phyloP scores from a whole-genome alignment of 1,139 yeast species.

The Suzukiozyma palmioleophila region DNA sequence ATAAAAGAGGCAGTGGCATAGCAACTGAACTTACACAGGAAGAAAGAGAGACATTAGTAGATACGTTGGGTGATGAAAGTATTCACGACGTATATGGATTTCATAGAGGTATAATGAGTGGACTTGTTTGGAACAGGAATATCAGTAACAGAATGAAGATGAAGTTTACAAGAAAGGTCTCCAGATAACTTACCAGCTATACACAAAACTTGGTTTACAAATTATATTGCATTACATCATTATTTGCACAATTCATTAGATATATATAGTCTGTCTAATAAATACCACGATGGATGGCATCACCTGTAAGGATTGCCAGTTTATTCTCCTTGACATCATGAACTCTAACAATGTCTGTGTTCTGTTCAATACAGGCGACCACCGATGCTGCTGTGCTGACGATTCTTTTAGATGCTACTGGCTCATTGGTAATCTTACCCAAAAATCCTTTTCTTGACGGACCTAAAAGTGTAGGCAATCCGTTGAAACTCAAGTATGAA shows the following conservation, averaged over 20 bases:
- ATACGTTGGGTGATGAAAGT: conserved; percentile 22
- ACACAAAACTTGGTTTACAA: neutral
- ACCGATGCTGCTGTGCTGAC: conserved; percentile 77
- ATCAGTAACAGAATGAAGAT: conserved; percentile 49
- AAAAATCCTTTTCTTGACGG: conserved; percentile 86
- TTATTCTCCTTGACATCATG: conserved; percentile 74
- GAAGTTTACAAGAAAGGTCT: conserved; percentile 26
- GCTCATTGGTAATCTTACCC: conserved; percentile 58
- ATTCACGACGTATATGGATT: conserved; percentile 48
- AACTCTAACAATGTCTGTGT: conserved; percentile 80
- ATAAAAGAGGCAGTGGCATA: conserved; percentile 29
- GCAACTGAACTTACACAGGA: conserved; percentile 37
- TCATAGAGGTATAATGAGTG: conserved; percentile 49
- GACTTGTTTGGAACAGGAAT: conserved; percentile 54
- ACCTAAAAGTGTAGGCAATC: conserved; percentile 71
- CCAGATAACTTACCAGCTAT: conserved; percentile 4
- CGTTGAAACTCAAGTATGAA: conserved; percentile 39
- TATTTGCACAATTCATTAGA: conserved; percentile 1
- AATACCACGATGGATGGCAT: conserved; percentile 60
- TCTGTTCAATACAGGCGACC: conserved; percentile 68
- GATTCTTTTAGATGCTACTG: conserved; percentile 54
- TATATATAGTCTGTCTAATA: conserved; percentile 2
- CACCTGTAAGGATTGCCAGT: conserved; percentile 66
- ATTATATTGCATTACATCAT: neutral
- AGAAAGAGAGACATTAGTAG: conserved; percentile 32